phyloP scores from a whole-genome alignment of 2,329 filamentous ascomycete genomes.

The Huntiella abstrusa region DNA sequence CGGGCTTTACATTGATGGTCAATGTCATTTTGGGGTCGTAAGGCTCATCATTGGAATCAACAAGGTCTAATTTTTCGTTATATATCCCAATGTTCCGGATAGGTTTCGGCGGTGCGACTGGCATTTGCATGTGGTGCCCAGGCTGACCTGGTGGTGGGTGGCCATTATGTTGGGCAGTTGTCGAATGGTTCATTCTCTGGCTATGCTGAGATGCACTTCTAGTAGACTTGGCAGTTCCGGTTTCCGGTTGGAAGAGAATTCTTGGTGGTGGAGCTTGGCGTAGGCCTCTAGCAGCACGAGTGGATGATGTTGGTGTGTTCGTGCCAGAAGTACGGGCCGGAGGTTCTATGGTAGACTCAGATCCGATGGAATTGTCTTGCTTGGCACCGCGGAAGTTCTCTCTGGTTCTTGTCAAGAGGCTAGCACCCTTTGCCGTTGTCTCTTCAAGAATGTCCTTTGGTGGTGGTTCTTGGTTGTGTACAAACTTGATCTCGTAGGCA shows the following conservation, averaged over 20 bases:
- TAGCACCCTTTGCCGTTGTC: slow-evolving; percentile 67
- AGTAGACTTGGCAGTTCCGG: slow-evolving; percentile 38
- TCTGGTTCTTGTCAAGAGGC: slow-evolving; percentile 56
- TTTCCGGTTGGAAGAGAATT: slow-evolving; percentile 70
- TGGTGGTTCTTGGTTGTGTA: slow-evolving; percentile 64
- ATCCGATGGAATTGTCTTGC: slow-evolving; percentile 30
- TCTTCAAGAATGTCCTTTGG: slow-evolving; percentile 78
- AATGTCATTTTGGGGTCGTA: slow-evolving; percentile 38
- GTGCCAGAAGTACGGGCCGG: slow-evolving; percentile 33
- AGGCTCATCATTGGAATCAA: slow-evolving; percentile 8
- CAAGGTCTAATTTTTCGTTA: slow-evolving; percentile 10
- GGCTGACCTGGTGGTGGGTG: neutral
- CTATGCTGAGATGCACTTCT: neutral
- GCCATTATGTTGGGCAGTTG: neutral
- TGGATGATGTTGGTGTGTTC: slow-evolving; percentile 30
- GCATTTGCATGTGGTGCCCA: slow-evolving; percentile 15
- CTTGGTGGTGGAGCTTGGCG: slow-evolving; percentile 72
- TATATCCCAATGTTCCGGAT: slow-evolving; percentile 15
- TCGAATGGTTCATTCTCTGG: neutral
- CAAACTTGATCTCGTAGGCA: slow-evolving; percentile 65
- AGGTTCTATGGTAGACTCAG: slow-evolving; percentile 41
- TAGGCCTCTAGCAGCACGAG: slow-evolving; percentile 42
- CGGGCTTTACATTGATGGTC: slow-evolving; percentile 39
- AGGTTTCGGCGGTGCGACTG: slow-evolving; percentile 25
- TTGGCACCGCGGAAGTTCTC: slow-evolving; percentile 48